Base-by-base conservation (phyloP, 1,139 yeast genomes). In the Lodderomyces jiufengensis region DNA sequence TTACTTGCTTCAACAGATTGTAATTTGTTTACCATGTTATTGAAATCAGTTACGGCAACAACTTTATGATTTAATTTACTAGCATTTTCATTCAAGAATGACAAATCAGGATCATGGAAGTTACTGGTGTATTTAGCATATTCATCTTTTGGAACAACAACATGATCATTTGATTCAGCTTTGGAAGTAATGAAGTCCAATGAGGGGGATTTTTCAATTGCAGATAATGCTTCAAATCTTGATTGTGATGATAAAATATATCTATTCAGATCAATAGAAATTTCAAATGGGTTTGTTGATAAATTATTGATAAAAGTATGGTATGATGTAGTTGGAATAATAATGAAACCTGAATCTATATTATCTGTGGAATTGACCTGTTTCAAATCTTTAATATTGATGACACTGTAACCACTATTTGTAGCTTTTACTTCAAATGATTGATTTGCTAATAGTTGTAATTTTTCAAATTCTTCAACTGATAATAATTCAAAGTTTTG, bases 271-370 rank as follows among this genome's bases (percentile, higher is more conserved):
- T 3, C 28, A 11, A 32, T 32, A 5, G 73, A 68, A 30, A 55
- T 59, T 20, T 51, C 50, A 3, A 50, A 28, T 29, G 71, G 67
- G 2, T 50, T 49, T 0, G 55, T 51, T 20, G 64, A 44, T 14
- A 52, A 49, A 3, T 49, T 45, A 33, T n/a, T n/a, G n/a, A 18
- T 7, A 18, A 18, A 18, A 7, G 5, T 18, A 5, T 18, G 20
- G 7, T 18, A 18, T 18, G 20, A 18, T 5, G 6, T 18, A 5
- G 20, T 18, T 18, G 20, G 20, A 5, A 18, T 18, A 7, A 18
- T 7, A 18, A 18, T 5, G 7, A 5, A 18, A 5, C 20, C 20
- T 18, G 20, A 18, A 18, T 5, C 20, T 18, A 18, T 18, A 7
- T 5, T 7, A 18, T 7, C 7, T 18, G 5, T 7, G 5, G 20